A percentile compares a stretch with the other conserved stretches of the same genome.
Evolutionary conservation across 2,329 filamentous ascomycete species (phyloP).

Genomic region (Aciculosporium take): DNA sequence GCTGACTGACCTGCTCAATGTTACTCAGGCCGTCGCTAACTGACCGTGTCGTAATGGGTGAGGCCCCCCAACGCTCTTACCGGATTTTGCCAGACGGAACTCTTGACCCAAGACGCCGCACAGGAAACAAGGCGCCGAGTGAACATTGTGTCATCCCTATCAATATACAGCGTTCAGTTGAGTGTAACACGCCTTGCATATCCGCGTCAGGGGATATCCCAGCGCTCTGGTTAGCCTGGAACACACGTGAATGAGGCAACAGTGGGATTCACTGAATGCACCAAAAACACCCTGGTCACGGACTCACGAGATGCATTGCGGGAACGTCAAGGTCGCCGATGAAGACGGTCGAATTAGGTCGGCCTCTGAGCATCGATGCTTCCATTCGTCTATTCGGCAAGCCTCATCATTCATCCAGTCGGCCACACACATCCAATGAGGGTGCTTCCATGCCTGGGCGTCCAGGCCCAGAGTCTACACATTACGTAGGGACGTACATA

Average conservation of each 20-base stretch:
- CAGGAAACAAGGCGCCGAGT: neutral
- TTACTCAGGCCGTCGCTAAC: neutral
- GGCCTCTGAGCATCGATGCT: neutral
- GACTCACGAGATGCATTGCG: neutral
- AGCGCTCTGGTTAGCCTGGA: neutral
- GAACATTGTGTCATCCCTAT: neutral
- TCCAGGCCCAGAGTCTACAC: too few relatives aligned
- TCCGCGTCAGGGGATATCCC: constrained; percentile 1
- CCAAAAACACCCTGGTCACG: neutral
- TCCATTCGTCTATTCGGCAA: neutral
- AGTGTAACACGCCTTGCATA: constrained; percentile 1
- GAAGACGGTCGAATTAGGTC: neutral
- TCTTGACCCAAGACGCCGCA: neutral
- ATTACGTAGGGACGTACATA: too few relatives aligned
- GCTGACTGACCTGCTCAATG: neutral
- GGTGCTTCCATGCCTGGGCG: neutral
- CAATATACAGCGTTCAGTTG: neutral
- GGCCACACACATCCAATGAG: neutral
- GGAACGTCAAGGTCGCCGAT: neutral
- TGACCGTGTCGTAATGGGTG: neutral
- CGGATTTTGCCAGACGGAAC: neutral
- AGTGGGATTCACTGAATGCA: neutral
- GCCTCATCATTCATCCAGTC: neutral
- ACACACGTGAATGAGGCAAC: neutral
- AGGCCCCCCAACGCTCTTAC: neutral